Evolutionary conservation across 163 green algal species (phyloP).

Genomic region (Chlorella variabilis): DNA sequence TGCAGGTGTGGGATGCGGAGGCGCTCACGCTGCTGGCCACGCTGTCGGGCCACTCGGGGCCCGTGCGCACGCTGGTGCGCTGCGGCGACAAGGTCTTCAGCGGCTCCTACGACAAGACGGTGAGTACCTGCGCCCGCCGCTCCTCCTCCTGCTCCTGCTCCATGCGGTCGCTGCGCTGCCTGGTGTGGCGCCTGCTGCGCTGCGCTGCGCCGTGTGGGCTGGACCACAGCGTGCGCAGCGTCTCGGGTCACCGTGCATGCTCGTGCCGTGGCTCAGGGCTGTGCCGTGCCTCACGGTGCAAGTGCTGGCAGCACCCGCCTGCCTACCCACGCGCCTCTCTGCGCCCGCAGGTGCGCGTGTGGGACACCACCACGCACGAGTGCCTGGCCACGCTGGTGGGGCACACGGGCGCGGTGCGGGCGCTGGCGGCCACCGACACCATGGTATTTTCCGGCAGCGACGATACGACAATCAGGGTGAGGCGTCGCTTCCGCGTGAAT

Average conservation of each 20-base stretch:
- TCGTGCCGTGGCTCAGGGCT: too few species aligned
- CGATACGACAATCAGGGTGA: slow-evolving; percentile 87
- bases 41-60: slow-evolving; percentile 85
- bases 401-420: slow-evolving; percentile 89
- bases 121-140: neutral
- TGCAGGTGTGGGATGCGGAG: slow-evolving; percentile 80
- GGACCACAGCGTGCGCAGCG: too few species aligned
- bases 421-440: slow-evolving; percentile 74
- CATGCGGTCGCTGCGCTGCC: too few species aligned
- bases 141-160: too few species aligned
- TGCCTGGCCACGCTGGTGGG: slow-evolving; percentile 81
- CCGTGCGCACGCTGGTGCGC: slow-evolving; percentile 87
- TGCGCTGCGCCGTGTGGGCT: too few species aligned
- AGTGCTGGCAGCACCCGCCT: too few species aligned
- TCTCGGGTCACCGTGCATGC: too few species aligned
- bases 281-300: too few species aligned
- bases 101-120: slow-evolving; percentile 89
- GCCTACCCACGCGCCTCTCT: too few species aligned
- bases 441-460: slow-evolving; percentile 91
- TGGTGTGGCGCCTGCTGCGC: too few species aligned
- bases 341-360: slow-evolving; percentile 64
- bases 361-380: slow-evolving; percentile 72
- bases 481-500: neutral
- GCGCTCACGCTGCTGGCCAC: slow-evolving; percentile 76
- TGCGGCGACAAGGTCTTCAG: slow-evolving; percentile 81